phyloP scores from a whole-genome alignment of 371 early-diverging fungal genomes.

The Syncephalastrum racemosum region DNA sequence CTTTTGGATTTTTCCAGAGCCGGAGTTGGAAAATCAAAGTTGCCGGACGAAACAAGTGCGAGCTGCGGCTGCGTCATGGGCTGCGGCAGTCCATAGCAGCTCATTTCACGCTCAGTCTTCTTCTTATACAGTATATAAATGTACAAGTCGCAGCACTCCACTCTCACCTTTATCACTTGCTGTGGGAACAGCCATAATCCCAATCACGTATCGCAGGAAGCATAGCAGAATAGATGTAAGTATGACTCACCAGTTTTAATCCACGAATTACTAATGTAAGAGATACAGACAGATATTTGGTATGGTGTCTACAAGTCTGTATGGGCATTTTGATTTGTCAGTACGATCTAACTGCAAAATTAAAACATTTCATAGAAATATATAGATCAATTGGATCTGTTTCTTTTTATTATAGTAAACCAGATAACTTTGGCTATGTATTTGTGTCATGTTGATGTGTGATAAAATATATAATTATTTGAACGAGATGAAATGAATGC shows the following conservation, averaged over 20 bases:
- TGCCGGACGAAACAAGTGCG: background rate
- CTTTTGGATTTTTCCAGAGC: constrained; percentile 1
- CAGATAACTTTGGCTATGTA: too few species aligned
- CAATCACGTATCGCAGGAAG: too few species aligned
- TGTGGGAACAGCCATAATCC: background rate
- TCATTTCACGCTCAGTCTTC: background rate
- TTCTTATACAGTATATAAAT: too few species aligned
- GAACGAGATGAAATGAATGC: constrained; percentile 17
- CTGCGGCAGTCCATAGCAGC: too few species aligned
- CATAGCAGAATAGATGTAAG: too few species aligned
- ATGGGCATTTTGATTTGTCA: background rate
- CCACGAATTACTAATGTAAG: too few species aligned
- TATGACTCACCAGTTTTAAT: too few species aligned
- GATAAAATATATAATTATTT: background rate
- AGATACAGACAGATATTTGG: too few species aligned
- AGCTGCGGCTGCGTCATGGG: background rate
- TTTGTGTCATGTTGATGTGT: too few species aligned
- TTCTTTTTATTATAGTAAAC: too few species aligned
- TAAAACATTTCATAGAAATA: background rate
- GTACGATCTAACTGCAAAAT: background rate
- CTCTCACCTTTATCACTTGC: background rate
- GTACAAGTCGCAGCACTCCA: background rate
- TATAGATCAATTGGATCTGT: background rate
- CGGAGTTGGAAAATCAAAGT: constrained; percentile 7
- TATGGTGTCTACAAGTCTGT: too few species aligned